Evolutionary conservation across 345 rosid genomes (phyloP).

Genomic region (Erucastrum elatum): DNA sequence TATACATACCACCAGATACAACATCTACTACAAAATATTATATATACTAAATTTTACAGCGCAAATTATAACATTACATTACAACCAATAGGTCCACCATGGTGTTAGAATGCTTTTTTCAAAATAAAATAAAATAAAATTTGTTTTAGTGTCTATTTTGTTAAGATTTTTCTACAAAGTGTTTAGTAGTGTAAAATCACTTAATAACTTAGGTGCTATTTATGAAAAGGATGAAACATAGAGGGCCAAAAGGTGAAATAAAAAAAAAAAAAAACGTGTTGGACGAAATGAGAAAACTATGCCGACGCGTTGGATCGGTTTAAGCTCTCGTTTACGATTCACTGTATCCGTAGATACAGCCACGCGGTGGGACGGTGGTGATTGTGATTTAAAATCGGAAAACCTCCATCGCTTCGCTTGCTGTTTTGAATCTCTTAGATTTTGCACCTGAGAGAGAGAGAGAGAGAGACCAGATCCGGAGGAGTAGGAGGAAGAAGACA

Average conservation of each 20-base stretch:
- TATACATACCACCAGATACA: too few relatives aligned
- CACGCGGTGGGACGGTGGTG: conserved; percentile 12
- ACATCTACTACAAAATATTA: too few relatives aligned
- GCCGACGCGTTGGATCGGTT: conserved; percentile 33
- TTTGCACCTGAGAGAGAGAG: conserved; percentile 7
- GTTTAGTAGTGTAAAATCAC: too few relatives aligned
- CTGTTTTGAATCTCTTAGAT: neutral
- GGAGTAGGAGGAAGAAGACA: conserved; percentile 24
- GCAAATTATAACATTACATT: too few relatives aligned
- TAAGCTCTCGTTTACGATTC: conserved; percentile 19
- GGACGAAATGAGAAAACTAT: conserved; percentile 19
- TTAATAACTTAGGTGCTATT: neutral
- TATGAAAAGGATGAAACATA: neutral
- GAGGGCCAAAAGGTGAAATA: conserved; percentile 8
- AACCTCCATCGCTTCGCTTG: neutral
- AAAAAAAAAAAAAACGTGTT: conserved; percentile 5
- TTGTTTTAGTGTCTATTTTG: too few relatives aligned
- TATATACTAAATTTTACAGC: too few relatives aligned
- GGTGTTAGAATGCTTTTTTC: too few relatives aligned
- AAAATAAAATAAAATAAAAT: too few relatives aligned
- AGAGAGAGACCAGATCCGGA: conserved; percentile 32
- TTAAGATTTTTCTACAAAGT: too few relatives aligned
- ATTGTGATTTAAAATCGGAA: conserved; percentile 3
- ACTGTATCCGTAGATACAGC: neutral
- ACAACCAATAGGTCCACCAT: too few relatives aligned